Conservation (phyloP, 2,329 filamentous ascomycete species). For the Catunica adiposa region DNA sequence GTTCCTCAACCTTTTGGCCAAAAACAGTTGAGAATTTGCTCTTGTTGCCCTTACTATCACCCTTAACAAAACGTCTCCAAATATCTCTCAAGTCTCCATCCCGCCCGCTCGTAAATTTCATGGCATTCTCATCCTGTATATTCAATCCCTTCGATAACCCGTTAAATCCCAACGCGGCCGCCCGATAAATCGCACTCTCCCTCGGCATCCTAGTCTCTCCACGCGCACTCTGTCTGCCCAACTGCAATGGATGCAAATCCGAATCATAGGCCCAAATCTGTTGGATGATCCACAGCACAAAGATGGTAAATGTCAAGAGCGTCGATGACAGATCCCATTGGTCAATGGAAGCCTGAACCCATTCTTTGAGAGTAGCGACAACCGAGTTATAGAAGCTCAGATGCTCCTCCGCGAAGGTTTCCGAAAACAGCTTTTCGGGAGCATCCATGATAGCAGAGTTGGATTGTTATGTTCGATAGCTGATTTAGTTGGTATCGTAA, state of each 20-base stretch:
- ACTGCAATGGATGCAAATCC: conserved; percentile 79
- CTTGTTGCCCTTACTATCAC: conserved; percentile 46
- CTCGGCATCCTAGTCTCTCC: conserved; percentile 67
- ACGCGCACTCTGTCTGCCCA: conserved; percentile 66
- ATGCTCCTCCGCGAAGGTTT: background rate
- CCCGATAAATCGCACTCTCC: conserved; percentile 73
- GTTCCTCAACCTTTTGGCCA: conserved; percentile 58
- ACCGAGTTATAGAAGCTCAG: conserved; percentile 15
- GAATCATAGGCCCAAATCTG: conserved; percentile 60
- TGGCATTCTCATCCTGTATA: conserved; percentile 62
- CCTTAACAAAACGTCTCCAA: conserved; percentile 59
- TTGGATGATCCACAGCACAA: conserved; percentile 52
- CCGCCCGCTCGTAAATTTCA: conserved; percentile 68
- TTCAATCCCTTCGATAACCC: conserved; percentile 61
- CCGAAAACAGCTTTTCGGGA: background rate
- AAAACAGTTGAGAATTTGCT: conserved; percentile 65
- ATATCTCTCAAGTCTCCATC: conserved; percentile 85
- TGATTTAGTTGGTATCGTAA: background rate
- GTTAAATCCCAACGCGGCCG: conserved; percentile 74
- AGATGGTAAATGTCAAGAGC: conserved; percentile 46
- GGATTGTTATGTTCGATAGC: background rate
- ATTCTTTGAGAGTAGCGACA: conserved; percentile 50
- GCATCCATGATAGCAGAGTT: background rate
- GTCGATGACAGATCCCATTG: conserved; percentile 24
- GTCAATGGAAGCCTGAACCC: conserved; percentile 50